Evolutionary conservation across 2,329 filamentous ascomycete species (phyloP), one percentile per base, ranked within the genome.

Genomic region (Trichoderma atroviride): DNA sequence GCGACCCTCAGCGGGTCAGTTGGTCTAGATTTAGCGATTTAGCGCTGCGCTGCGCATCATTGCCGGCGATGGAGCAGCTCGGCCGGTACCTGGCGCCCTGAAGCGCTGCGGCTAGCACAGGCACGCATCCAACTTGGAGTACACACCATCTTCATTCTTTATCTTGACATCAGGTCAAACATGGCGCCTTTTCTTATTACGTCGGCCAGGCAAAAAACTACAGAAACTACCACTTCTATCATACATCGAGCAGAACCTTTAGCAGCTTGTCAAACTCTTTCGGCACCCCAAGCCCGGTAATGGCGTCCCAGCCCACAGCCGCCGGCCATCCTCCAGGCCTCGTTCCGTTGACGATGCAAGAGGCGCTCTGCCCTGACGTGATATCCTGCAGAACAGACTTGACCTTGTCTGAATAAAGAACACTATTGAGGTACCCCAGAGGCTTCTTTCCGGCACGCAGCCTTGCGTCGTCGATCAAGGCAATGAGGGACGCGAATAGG

Each of bases 361-460:
- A 80, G 13, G 73, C 70, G 67, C 81, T 84, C 59, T 75, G 71
- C 0, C 84, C 84, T 0, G 70, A 70, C 0, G 77, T 79, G 3
- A 85, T 79, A 59, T 87, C 85, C 69, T 76, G 75, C 24, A 86
- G 73, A 7, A 79, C 77, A 0, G 61, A 71, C 43, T 76, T 76
- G 27, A 84, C 80, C 63, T 76, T 69, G 1, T 73, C 58, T 3
- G 79, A 79, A 73, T 87, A 87, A 31, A 87, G 75, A 52, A 76
- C 72, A 33, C 82, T 81, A 72, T 88, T 89, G 43, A 88, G 76
- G 79, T 85, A 89, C 0, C 87, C 87, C 10, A 88, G 75, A 1
- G 81, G 77, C 6, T 77, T 74, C 80, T 85, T 86, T 4, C 84
- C 84, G 2, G 76, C 77, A 2, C 82, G 78, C 58, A 87, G 74